Evolutionary conservation across 2,329 filamentous ascomycete species (phyloP), one percentile per base, ranked within the genome.

Genomic region (Colletotrichum simmondsii): DNA sequence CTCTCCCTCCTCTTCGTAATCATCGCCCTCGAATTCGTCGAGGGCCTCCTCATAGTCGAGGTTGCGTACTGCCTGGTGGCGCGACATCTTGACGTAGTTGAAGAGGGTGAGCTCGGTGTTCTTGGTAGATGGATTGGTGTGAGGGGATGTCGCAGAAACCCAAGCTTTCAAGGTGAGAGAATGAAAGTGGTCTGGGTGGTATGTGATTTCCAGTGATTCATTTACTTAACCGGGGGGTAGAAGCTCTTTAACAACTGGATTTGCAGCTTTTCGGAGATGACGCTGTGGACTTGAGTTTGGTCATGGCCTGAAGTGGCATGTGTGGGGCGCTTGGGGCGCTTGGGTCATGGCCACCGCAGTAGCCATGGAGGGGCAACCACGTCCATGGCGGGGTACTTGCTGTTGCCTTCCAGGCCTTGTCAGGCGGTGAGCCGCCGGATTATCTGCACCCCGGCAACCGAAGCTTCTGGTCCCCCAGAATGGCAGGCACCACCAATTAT

Each of bases 1-100:
- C 42, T 85, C 85, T 58, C 85, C 83, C 19, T 83, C 87, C 19
- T 88, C 83, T 74, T 88, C 83, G 77, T 87, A 88, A 65, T 88
- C 84, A 64, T 85, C 85, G 61, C 85, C 83, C 16, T 83, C 87
- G 16, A 84, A 84, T 46, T 72, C 70, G 42, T 72, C 70, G 53
- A 69, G 65, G 11, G 57, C 87, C n/a, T 88, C 83, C 71, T 88
- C 83, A 77, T 87, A 88, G 66, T 88, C 85, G 68, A 87, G 82
- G 74, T 87, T 87, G 49, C 84, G 84, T 67, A 84, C 83, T n/a
- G 81, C 80, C 71, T 85, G 83, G 71, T 87, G 86, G 64, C 85
- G 85, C 35, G 86, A 87, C 86, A 87, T 87, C 8, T 71, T 79
- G 60, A 52, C 22, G 37, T 19, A 42, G 37, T 42, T 49, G n/a